Evolutionary conservation across 768 basidiomycete species (phyloP), one percentile per base, ranked within the genome.

Genomic region (Mycena filopes): DNA sequence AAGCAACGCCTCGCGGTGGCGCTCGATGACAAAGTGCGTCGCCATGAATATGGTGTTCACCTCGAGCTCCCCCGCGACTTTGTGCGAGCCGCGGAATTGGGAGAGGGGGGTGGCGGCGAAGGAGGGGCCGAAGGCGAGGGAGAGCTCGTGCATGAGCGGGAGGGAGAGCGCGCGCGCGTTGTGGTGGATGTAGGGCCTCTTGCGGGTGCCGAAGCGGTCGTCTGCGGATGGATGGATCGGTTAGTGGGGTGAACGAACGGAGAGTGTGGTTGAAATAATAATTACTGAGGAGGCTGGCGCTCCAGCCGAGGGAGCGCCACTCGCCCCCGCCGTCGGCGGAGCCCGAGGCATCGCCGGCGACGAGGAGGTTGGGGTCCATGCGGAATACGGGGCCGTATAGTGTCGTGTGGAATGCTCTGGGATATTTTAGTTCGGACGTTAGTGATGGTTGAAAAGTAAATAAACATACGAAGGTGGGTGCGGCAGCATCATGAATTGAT

Each of bases 121-220:
- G 56, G 74, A 72, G 15, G 62, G 65, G 1, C 72, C 67, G 63
- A 75, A 82, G 25, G 78, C 72, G 23, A 67, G 48, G 20, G 74
- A 73, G 38, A 75, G 59, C 66, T 83, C 82, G 51, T 72, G 72
- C 43, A 81, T 63, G 23, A 82, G 48, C 0, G 81, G 68, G 11
- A 71, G 49, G 23, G 79, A 77, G 15, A 79, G 67, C 1, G 76
- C 62, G 46, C 80, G 80, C 26, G 79, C 80, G 40, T 78, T 76
- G 74, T 83, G 82, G 8, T 76, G 73, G 56, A 80, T 74, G 67
- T 83, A 83, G 0, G 81, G 78, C 5, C 82, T 74, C 10, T 64
- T 63, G 0, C 81, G 75, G 13, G 49, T 59, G 29, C 81, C 82
- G 56, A 83, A 83, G 50, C 82, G 80, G 42, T 73, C 23, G 56